Base-by-base conservation (phyloP, 495 filamentous ascomycete genomes). In the Astrocystis sublimbata region DNA sequence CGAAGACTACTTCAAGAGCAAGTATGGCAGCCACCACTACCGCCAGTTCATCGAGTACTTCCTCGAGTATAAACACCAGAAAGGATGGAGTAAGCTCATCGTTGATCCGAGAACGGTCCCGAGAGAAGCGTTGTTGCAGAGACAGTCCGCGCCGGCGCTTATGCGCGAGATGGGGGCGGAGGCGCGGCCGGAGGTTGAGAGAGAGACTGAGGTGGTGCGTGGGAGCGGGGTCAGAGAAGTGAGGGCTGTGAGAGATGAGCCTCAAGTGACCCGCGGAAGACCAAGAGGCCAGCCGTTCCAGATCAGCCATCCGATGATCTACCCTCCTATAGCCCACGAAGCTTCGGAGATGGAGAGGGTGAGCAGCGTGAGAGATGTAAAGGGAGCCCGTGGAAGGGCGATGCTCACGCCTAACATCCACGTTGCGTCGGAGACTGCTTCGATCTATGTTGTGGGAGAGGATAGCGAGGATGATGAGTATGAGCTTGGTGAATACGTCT, bases 21-120 rank as follows among this genome's bases (percentile, higher is more conserved):
- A 15, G 4, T 69, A 68, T 13, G 69, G 67, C 50, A 15, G 40
- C 2, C 35, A 33, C n/a, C 53, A 62, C 17, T 63, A 62, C 28
- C n/a, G 58, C 28, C 7, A 28, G 24, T 54, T 62, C 31, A 59
- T 63, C 38, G 13, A 58, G 28, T 53, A 41, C 28, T 70, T 68
- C 43, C 46, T 70, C n/a, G 61, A 62, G 53, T 69, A 60, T 28
- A 69, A 69, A 50, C 35, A 60, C 3, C 13, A 24, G 2, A 64
- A 40, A 1, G 62, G 67, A 1, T 56, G 65, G n/a, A 9, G 12
- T 0, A 53, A 19, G 9, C 47, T 58, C 41, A 28, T 31, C 19
- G 52, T 71, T 6, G 62, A 69, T 15, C 69, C 69, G 15, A 24
- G 40, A 2, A 68, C 54, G 13, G 23, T 71, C 2, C 54, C 62